Evolutionary conservation across 805 yeast genomes (phyloP).

Genomic region (Hanseniaspora opuntiae): DNA sequence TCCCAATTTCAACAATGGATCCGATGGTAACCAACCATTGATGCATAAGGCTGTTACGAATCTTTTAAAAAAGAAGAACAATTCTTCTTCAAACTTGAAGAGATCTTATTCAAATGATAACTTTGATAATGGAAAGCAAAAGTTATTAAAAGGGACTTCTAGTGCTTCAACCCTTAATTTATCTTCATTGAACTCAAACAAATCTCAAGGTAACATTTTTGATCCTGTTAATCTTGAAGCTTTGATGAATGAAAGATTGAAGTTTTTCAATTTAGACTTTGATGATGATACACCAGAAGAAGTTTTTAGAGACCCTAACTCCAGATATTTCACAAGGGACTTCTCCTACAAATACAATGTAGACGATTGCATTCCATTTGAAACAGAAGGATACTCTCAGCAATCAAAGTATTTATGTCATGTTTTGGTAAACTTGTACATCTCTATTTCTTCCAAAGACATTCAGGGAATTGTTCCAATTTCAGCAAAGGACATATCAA

Average conservation of each 20-base stretch:
- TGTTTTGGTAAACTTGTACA: conserved; percentile 65
- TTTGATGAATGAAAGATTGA: conserved; percentile 23
- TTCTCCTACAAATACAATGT: conserved; percentile 25
- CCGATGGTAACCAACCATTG: not conserved
- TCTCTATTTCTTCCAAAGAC: conserved; percentile 63
- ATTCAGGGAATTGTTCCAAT: conserved; percentile 56
- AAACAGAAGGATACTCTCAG: conserved; percentile 52
- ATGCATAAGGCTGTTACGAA: conserved; percentile 9
- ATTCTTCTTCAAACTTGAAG: not conserved
- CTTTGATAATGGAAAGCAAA: not conserved
- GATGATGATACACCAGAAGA: conserved; percentile 30
- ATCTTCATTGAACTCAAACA: not conserved
- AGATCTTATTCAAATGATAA: not conserved
- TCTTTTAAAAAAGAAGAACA: not conserved
- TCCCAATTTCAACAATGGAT: not conserved
- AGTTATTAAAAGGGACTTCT: not conserved
- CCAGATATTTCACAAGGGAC: conserved; percentile 30
- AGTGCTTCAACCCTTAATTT: not conserved
- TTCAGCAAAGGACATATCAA: conserved; percentile 53
- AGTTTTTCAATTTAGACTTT: conserved; percentile 38
- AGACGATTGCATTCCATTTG: conserved; percentile 51
- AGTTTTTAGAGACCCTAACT: conserved; percentile 23
- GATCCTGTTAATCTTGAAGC: conserved; percentile 20
- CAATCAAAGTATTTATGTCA: conserved; percentile 63
- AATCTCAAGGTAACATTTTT: conserved; percentile 3